Evolutionary conservation across 2,329 filamentous ascomycete species (phyloP).

Genomic region (Ophiocordyceps camponoti-saundersi): DNA sequence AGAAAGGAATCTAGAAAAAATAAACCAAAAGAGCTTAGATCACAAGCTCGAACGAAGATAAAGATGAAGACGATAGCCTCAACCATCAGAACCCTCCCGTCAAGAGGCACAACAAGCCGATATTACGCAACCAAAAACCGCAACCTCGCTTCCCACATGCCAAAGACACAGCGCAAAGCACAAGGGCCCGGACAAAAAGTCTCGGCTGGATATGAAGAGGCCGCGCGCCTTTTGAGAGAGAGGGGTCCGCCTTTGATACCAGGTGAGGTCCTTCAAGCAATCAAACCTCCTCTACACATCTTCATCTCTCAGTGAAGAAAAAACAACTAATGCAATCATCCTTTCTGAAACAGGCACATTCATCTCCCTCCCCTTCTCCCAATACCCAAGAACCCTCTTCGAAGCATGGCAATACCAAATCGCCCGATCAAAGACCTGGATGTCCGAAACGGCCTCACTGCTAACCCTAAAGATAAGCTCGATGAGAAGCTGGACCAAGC

Average conservation of each 20-base stretch:
- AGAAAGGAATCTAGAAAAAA: too few species aligned
- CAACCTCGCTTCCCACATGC: too few species aligned
- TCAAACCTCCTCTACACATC: neutral
- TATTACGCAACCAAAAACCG: too few species aligned
- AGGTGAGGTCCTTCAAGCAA: neutral
- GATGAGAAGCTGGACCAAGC: slow-evolving; percentile 23
- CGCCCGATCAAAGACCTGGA: slow-evolving; percentile 17
- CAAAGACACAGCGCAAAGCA: too few species aligned
- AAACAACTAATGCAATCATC: neutral
- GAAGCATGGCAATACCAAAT: slow-evolving; percentile 19
- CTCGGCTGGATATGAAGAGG: neutral
- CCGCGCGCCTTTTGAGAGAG: neutral
- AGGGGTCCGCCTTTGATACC: neutral
- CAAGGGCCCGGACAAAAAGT: neutral
- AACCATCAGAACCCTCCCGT: too few species aligned
- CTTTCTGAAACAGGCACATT: slow-evolving; percentile 25
- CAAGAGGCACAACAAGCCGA: too few species aligned
- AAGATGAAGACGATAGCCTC: too few species aligned
- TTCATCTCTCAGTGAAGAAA: neutral
- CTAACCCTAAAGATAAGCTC: slow-evolving; percentile 25
- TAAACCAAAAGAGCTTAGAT: too few species aligned
- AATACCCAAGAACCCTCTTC: slow-evolving; percentile 12
- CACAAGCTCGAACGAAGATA: too few species aligned
- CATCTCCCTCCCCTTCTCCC: slow-evolving; percentile 22
- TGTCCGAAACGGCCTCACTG: slow-evolving; percentile 15